These are phyloP conservation scores for Cladosporium oxysporum DNA, from an alignment of 2,329 filamentous ascomycete genomes.

Conservation along the genomic window DNA sequence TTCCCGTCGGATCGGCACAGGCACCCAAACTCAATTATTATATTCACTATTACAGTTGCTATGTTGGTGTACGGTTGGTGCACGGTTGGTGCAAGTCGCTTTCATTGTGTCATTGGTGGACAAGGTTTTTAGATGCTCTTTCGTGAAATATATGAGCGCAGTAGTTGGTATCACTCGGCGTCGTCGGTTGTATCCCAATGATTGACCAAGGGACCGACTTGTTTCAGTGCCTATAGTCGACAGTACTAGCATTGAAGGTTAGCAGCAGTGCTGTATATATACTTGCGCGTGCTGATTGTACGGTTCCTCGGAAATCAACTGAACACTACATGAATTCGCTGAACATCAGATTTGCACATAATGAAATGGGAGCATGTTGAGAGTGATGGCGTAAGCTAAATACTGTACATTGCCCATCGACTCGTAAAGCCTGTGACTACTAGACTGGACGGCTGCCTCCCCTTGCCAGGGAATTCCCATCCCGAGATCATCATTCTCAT, in stretches of 20 bases:
- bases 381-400: not conserved
- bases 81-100: no score
- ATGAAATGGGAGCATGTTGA: not conserved
- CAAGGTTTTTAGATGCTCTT: no score
- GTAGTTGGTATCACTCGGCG: no score
- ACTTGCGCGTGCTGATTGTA: not conserved
- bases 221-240: no score
- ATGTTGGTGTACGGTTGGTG: not conserved
- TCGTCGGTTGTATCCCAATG: no score
- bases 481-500: not conserved
- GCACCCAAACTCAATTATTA: not conserved
- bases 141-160: no score
- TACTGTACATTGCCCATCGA: constrained; percentile 8
- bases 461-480: not conserved
- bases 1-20: not conserved
- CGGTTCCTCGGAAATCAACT: not conserved
- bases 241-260: no score
- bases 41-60: not conserved
- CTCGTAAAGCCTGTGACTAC: not conserved
- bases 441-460: not conserved
- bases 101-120: no score
- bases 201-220: no score
- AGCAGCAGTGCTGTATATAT: no score
- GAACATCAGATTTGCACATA: not conserved
- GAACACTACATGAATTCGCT: not conserved